Conservation (phyloP, 805 yeast species). For the Diddensiella transvaalensis region DNA sequence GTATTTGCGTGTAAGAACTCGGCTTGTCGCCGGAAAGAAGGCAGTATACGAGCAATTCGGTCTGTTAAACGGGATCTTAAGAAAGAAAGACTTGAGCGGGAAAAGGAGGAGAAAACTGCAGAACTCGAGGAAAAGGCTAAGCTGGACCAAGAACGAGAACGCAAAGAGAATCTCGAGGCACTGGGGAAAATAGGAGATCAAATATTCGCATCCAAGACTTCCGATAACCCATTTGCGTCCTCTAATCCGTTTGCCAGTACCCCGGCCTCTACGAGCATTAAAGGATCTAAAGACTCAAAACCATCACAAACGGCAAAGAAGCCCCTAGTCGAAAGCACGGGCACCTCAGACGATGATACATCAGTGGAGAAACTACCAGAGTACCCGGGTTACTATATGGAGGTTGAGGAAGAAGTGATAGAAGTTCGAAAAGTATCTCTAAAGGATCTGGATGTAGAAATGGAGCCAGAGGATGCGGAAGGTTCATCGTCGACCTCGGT, state of each 20-base stretch:
- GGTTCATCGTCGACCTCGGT: conserved; percentile 25
- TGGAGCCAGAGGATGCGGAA: conserved; percentile 42
- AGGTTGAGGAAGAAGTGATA: conserved; percentile 63
- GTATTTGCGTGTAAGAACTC: conserved; percentile 68
- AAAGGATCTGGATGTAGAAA: conserved; percentile 48
- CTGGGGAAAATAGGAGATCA: conserved; percentile 16
- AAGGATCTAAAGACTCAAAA: not conserved
- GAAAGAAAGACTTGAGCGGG: conserved; percentile 39
- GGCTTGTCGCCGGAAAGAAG: conserved; percentile 63
- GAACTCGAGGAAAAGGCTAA: conserved; percentile 11
- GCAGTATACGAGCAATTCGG: conserved; percentile 71
- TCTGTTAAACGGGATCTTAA: conserved; percentile 64
- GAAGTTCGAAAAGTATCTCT: conserved; percentile 45
- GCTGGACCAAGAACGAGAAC: conserved; percentile 4
- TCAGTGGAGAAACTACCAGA: conserved; percentile 7
- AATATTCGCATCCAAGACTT: conserved; percentile 4
- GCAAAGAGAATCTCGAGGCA: conserved; percentile 9
- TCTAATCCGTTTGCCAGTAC: conserved; percentile 21
- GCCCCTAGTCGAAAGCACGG: conserved; percentile 4
- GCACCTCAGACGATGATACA: conserved; percentile 23
- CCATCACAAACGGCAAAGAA: conserved; percentile 4
- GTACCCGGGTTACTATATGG: conserved; percentile 52
- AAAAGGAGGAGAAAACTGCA: conserved; percentile 32
- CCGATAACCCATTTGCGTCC: conserved; percentile 20
- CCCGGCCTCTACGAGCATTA: not conserved